Percentiles rank a stretch among this genome's conserved stretches.
phyloP scores from a whole-genome alignment of 352 stramenopile species.

The Phytopythium cucurbitacearum region DNA sequence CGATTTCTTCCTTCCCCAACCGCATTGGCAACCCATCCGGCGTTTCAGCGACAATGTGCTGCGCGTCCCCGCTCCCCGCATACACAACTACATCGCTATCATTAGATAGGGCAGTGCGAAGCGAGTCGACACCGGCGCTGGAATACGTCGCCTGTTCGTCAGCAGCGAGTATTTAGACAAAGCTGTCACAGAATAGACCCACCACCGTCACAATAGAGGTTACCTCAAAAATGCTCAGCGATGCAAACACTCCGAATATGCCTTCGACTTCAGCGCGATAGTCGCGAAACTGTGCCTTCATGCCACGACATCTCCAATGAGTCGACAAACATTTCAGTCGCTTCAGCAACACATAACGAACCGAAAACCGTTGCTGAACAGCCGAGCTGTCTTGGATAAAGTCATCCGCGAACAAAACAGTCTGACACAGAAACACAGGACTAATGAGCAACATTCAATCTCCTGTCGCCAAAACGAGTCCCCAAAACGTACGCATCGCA shows the following conservation, averaged over 20 bases:
- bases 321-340: background rate
- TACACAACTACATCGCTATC: constrained; percentile 38
- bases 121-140: constrained; percentile 23
- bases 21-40: constrained; percentile 25
- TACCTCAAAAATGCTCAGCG: constrained; percentile 40
- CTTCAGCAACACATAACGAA: constrained; percentile 1
- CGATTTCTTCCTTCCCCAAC: constrained; percentile 24
- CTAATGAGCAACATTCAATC: background rate
- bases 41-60: constrained; percentile 28
- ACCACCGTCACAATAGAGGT: background rate
- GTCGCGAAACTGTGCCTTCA: constrained; percentile 18
- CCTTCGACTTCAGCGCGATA: constrained; percentile 50
- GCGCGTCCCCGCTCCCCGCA: constrained; percentile 27
- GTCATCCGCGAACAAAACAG: constrained; percentile 23
- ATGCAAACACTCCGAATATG: constrained; percentile 34
- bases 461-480: background rate
- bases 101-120: constrained; percentile 22
- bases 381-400: constrained; percentile 18
- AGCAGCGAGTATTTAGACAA: background rate
- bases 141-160: constrained; percentile 25
- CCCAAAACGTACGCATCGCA: constrained; percentile 13
- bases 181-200: background rate
- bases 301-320: constrained; percentile 2
- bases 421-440: constrained; percentile 9
- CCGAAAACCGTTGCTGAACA: constrained; percentile 20